Base-by-base conservation (phyloP, 257 asterid species). In the Solanum habrochaites region DNA sequence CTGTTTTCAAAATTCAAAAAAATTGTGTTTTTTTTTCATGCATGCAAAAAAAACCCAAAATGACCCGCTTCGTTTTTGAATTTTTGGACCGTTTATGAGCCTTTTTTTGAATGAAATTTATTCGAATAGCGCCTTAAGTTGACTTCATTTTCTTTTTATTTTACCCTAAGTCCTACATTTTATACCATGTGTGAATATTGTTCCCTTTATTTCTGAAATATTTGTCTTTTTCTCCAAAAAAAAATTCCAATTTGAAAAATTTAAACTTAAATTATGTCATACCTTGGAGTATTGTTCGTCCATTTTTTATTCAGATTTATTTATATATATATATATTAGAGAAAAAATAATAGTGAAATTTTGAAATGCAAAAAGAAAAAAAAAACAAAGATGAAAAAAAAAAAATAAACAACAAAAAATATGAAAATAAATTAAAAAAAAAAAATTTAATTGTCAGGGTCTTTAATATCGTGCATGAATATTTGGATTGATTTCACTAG, bases 21-120 rank as follows among this genome's bases (percentile, higher is more conserved):
- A 82, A 25, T 39, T 13, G 12, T 37, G 37, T 85, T 23, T 64
- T 60, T 58, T 67, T 72, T 39, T 83, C 39, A 35, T 69, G 86
- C 89, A 81, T 72, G 88, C 83, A 66, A 52, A 81, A 73, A 9
- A 5, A n/a, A 45, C 35, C 77, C 67, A 10, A 29, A 32, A 3
- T 9, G 21, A 81, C 90, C 94, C 96, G 94, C 94, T 92, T 35
- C 15, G 69, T 39, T 88, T 92, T 90, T 91, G 40, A 92, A 93
- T 71, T 71, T 88, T 89, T 91, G 58, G 93, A 93, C 96, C 94
- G 96, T 93, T 93, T 11, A 29, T 31, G 58, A 31, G 80, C 45
- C 83, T 37, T 39, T 40, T 75, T 75, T 75, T 75, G 11, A 73
- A 74, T 69, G 31, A 27, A 27, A 88, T 52, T 37, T 15, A 75